Evolutionary conservation across 495 filamentous ascomycete genomes (phyloP).

Genomic region (Penicillium bialowiezense): DNA sequence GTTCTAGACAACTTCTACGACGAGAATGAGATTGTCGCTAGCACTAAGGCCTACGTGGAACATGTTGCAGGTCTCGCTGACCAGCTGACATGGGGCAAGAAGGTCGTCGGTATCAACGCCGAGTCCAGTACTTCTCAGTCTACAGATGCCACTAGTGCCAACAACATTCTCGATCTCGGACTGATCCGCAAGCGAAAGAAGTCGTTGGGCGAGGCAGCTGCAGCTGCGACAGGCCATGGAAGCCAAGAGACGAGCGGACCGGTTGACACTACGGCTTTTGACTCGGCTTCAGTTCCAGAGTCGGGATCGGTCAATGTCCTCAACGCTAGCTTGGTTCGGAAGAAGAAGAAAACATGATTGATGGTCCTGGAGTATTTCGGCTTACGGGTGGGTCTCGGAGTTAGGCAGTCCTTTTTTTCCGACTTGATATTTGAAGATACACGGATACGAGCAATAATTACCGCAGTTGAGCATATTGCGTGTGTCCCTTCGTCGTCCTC

Average conservation of each 20-base stretch:
- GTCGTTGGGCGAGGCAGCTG: slow-evolving; percentile 30
- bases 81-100: slow-evolving; percentile 53
- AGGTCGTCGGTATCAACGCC: slow-evolving; percentile 46
- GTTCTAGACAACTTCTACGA: slow-evolving; percentile 82
- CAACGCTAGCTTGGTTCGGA: slow-evolving; percentile 57
- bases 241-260: slow-evolving; percentile 9
- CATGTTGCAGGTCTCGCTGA: slow-evolving; percentile 54
- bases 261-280: slow-evolving; percentile 27
- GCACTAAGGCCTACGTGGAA: slow-evolving; percentile 71
- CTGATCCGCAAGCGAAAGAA: slow-evolving; percentile 55
- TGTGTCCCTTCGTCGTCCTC: too few relatives aligned
- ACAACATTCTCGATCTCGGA: slow-evolving; percentile 38
- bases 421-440: neutral
- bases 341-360: slow-evolving; percentile 56
- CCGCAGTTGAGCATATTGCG: neutral
- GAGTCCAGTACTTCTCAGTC: slow-evolving; percentile 22
- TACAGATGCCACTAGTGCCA: slow-evolving; percentile 17
- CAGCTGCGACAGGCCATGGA: slow-evolving; percentile 10
- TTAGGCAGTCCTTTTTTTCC: neutral
- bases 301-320: slow-evolving; percentile 51
- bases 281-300: too few relatives aligned
- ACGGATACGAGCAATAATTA: neutral
- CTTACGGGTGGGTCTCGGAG: neutral
- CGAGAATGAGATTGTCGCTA: slow-evolving; percentile 60
- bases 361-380: neutral